These are phyloP conservation scores for Scutellaria minor DNA, from an alignment of 257 asterid genomes.

Conservation along the genomic window DNA sequence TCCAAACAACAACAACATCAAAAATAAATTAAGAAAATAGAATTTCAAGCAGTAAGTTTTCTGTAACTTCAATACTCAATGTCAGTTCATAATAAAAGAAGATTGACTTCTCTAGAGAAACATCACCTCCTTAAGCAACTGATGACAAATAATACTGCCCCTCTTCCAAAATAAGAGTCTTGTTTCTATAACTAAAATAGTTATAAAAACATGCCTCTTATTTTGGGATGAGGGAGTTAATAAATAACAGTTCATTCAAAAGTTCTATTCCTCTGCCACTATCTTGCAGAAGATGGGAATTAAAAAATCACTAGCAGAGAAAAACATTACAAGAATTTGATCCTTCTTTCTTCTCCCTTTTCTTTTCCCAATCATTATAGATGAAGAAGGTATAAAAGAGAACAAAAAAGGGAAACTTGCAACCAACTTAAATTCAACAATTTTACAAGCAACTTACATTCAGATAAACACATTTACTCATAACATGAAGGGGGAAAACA, in stretches of 20 bases:
- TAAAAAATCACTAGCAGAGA: background rate
- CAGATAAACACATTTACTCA: background rate
- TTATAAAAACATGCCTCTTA: no score
- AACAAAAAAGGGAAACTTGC: background rate
- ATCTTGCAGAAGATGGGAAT: background rate
- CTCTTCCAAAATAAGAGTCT: no score
- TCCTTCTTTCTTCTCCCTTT: background rate
- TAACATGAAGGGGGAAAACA: background rate
- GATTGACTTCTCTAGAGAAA: slow-evolving; percentile 2
- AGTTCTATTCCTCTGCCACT: background rate
- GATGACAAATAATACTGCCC: background rate
- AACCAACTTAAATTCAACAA: background rate
- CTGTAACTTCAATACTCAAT: background rate
- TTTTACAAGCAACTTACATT: background rate
- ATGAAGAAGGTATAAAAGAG: background rate
- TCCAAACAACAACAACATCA: background rate
- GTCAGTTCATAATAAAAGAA: background rate
- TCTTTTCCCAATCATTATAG: background rate
- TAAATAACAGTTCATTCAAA: background rate
- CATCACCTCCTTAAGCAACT: slow-evolving; percentile 11
- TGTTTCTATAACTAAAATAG: no score
- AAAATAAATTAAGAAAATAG: background rate
- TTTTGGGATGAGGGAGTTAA: no score
- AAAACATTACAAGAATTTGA: background rate
- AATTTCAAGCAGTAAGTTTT: background rate